phyloP scores from a whole-genome alignment of 2,329 filamentous ascomycete genomes.

The Byssothecium circinans region DNA sequence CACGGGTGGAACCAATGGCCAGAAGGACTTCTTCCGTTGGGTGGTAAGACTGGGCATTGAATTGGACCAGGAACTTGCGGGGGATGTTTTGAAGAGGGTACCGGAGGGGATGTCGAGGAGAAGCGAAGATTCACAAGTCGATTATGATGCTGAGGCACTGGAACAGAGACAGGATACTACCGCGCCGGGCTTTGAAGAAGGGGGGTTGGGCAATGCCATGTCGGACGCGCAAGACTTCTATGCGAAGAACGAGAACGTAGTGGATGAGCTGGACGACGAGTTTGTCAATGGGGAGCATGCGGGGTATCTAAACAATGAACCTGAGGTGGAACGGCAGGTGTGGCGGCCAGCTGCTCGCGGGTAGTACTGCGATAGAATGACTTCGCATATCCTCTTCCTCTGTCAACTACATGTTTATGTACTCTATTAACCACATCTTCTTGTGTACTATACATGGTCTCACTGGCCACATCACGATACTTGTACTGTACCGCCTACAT shows the following conservation, averaged over 20 bases:
- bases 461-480: too few relatives aligned
- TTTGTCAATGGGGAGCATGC: constrained; percentile 7
- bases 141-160: too few relatives aligned
- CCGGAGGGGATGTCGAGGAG: background rate
- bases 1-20: constrained; percentile 12
- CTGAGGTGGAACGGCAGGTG: background rate
- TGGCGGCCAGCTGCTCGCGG: too few relatives aligned
- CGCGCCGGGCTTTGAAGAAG: too few relatives aligned
- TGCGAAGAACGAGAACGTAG: background rate
- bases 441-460: too few relatives aligned
- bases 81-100: constrained; percentile 1
- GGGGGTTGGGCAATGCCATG: background rate
- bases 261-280: background rate
- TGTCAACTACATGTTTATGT: too few relatives aligned
- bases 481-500: too few relatives aligned
- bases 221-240: background rate
- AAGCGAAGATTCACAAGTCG: too few relatives aligned
- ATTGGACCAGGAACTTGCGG: constrained; percentile 3
- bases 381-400: too few relatives aligned
- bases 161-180: too few relatives aligned
- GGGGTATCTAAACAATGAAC: background rate
- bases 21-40: constrained; percentile 20
- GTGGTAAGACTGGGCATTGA: constrained; percentile 15
- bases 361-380: too few relatives aligned
- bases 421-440: too few relatives aligned